These are phyloP conservation scores for Clarireedia paspali DNA, from an alignment of 2,329 filamentous ascomycete species.

Conservation along the genomic window DNA sequence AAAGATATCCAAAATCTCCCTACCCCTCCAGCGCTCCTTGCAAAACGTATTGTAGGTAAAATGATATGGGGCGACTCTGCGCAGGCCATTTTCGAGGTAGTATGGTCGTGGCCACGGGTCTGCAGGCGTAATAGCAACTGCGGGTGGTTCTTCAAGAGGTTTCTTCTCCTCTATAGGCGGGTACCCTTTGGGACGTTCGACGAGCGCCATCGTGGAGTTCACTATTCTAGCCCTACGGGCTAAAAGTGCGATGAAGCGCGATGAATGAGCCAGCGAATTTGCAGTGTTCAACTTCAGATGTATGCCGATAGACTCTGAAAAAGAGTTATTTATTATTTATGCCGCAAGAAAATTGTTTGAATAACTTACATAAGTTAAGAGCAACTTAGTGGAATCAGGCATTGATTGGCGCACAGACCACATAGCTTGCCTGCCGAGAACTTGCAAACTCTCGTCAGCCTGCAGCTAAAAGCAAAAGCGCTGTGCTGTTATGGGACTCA, in stretches of 20 bases:
- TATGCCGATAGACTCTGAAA: too few species aligned
- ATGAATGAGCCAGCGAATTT: constrained; percentile 39
- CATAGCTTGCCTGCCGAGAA: too few species aligned
- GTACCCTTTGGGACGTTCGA: constrained; percentile 21
- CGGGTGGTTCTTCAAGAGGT: constrained; percentile 36
- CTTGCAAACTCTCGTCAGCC: too few species aligned
- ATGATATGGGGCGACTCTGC: constrained; percentile 79
- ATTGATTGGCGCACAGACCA: too few species aligned
- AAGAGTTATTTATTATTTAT: too few species aligned
- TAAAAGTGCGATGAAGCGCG: constrained; percentile 43
- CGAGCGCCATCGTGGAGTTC: constrained; percentile 37
- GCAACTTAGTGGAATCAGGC: too few species aligned
- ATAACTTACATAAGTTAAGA: too few species aligned
- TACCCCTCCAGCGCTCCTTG: constrained; percentile 86
- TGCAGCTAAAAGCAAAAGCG: too few species aligned
- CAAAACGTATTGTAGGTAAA: constrained; percentile 93
- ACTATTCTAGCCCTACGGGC: constrained; percentile 38
- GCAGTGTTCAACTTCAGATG: background rate
- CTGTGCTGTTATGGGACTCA: too few species aligned
- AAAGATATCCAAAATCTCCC: constrained; percentile 80
- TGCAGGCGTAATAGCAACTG: constrained; percentile 43
- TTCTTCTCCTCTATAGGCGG: constrained; percentile 29
- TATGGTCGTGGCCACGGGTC: constrained; percentile 62
- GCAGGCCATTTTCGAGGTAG: constrained; percentile 73
- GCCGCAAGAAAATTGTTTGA: too few species aligned